phyloP scores from a whole-genome alignment of 208 protist species.

The Acanthamoeba culbertsoni region DNA sequence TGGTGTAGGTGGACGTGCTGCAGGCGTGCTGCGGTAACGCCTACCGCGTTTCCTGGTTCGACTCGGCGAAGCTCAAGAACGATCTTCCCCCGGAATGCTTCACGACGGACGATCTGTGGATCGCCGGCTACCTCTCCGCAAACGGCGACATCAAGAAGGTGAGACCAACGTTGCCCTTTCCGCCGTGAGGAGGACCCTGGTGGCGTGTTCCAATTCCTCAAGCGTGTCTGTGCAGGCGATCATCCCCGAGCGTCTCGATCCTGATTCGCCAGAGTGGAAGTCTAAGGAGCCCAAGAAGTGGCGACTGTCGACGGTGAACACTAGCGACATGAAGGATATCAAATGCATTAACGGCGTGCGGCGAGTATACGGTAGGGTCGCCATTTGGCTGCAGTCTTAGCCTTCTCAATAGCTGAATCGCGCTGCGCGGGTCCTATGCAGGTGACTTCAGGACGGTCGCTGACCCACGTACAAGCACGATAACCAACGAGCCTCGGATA shows the following conservation, averaged over 20 bases:
- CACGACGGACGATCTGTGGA: slow-evolving; percentile 29
- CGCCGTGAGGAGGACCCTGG: background rate
- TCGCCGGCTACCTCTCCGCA: background rate
- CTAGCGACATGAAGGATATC: slow-evolving; percentile 36
- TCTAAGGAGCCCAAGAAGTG: slow-evolving; percentile 24
- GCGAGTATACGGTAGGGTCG: background rate
- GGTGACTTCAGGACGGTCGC: slow-evolving; percentile 28
- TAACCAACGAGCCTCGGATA: background rate
- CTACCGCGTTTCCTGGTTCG: background rate
- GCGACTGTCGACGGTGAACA: background rate
- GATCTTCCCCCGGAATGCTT: background rate
- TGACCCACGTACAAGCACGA: background rate
- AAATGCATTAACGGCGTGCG: slow-evolving; percentile 6
- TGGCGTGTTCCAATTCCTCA: background rate
- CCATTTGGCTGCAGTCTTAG: background rate
- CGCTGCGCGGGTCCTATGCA: no score
- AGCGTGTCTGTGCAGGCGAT: background rate
- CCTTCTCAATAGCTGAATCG: no score
- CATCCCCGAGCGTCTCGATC: background rate
- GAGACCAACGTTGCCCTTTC: background rate
- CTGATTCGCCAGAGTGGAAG: slow-evolving; percentile 12
- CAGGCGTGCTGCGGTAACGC: slow-evolving; percentile 20
- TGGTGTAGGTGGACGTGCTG: background rate
- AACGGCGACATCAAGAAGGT: slow-evolving; percentile 36
- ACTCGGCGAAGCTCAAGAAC: slow-evolving; percentile 6